Conservation (phyloP, 306 rosid genomes). For the Trifolium pratense region DNA sequence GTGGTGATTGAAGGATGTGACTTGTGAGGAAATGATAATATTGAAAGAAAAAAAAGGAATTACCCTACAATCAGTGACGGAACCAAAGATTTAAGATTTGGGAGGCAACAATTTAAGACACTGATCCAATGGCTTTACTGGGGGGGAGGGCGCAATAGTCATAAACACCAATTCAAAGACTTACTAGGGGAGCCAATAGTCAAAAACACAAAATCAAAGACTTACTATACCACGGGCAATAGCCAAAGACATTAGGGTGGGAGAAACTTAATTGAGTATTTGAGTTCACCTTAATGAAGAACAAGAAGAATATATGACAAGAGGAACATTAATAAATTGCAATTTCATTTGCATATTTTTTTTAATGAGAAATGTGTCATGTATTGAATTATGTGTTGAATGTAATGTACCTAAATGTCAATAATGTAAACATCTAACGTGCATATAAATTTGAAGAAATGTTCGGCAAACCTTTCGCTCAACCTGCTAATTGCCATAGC, state of each 20-base stretch:
- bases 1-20: constrained; percentile 2
- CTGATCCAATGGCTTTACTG: no score
- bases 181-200: neutral
- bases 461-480: constrained; percentile 42
- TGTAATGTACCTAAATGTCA: no score
- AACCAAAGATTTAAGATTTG: neutral
- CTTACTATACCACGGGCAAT: neutral
- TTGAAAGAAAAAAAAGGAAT: neutral
- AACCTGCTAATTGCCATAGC: constrained; percentile 39
- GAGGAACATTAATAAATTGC: no score
- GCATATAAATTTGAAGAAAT: no score
- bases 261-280: no score
- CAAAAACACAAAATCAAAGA: neutral
- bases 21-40: constrained; percentile 5
- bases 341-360: no score
- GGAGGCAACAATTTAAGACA: neutral
- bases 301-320: no score
- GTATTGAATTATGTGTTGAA: no score
- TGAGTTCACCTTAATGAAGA: no score
- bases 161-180: neutral
- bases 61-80: neutral
- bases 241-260: neutral
- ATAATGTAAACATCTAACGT: no score
- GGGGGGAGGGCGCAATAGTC: neutral
- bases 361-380: no score